Conservation (phyloP, 1,284 basidiomycete genomes). For the Sanguinoderma infundibulare region DNA sequence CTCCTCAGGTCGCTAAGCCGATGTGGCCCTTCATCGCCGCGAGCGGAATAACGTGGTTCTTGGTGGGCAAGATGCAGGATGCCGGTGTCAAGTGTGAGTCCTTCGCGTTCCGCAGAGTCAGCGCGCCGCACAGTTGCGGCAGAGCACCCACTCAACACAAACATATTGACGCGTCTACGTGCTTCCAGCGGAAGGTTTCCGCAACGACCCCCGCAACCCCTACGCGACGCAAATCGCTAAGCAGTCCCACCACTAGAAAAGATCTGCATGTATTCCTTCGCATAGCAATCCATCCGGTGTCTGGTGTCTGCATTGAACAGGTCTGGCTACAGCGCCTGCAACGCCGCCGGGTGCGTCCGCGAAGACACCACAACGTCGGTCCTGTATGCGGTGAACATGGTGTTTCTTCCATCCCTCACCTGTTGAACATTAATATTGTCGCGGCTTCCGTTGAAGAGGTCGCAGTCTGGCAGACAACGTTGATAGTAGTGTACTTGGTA, state of each 20-base stretch:
- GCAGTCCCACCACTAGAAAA: slow-evolving; percentile 43
- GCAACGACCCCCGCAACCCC: slow-evolving; percentile 79
- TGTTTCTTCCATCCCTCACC: too few relatives aligned
- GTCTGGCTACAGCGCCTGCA: neutral
- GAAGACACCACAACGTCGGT: too few relatives aligned
- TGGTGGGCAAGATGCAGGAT: slow-evolving; percentile 67
- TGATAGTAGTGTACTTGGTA: too few relatives aligned
- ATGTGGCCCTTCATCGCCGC: slow-evolving; percentile 80
- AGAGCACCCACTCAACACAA: slow-evolving; percentile 7
- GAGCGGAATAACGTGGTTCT: slow-evolving; percentile 64
- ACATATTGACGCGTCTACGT: slow-evolving; percentile 15
- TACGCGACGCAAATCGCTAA: slow-evolving; percentile 76
- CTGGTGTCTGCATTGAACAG: neutral
- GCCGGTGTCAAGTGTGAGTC: slow-evolving; percentile 68
- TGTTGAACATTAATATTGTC: too few relatives aligned
- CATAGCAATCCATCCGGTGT: slow-evolving; percentile 12
- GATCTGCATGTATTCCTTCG: slow-evolving; percentile 5
- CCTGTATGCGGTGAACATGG: too few relatives aligned
- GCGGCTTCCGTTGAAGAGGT: too few relatives aligned
- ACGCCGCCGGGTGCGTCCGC: neutral
- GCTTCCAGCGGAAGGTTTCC: slow-evolving; percentile 68
- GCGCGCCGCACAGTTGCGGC: neutral
- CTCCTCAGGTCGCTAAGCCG: slow-evolving; percentile 64
- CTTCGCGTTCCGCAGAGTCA: slow-evolving; percentile 42
- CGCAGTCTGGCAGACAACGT: too few relatives aligned